Percentiles rank a stretch among this genome's conserved stretches.
Conservation (phyloP, 768 basidiomycete species). For the Tylopilus cervinicoccineus region DNA sequence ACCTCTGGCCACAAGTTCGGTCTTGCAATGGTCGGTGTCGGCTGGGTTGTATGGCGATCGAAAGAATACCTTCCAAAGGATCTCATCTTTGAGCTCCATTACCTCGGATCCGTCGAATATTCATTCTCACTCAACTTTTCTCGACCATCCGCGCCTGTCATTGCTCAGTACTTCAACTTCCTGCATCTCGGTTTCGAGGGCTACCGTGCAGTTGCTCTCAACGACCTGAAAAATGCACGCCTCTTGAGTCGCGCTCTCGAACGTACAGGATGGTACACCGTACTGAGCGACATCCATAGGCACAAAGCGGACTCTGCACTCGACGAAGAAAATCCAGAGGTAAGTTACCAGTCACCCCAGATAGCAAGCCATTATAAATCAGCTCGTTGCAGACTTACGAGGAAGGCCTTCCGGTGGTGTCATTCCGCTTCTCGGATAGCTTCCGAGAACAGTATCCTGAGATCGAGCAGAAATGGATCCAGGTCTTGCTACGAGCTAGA, state of each 20-base stretch:
- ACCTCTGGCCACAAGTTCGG: slow-evolving; percentile 63
- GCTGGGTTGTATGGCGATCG: slow-evolving; percentile 62
- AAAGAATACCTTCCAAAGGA: slow-evolving; percentile 59
- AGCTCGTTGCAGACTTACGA: slow-evolving; percentile 34
- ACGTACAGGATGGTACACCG: slow-evolving; percentile 46
- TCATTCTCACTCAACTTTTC: slow-evolving; percentile 66
- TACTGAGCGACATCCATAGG: slow-evolving; percentile 54
- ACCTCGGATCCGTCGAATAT: slow-evolving; percentile 61
- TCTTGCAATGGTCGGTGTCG: slow-evolving; percentile 53
- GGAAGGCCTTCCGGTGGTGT: slow-evolving; percentile 50
- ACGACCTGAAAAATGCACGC: slow-evolving; percentile 58
- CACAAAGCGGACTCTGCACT: slow-evolving; percentile 29
- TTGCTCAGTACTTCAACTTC: slow-evolving; percentile 63
- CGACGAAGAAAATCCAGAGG: slow-evolving; percentile 57
- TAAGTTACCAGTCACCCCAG: slow-evolving; percentile 21
- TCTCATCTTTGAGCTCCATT: slow-evolving; percentile 61
- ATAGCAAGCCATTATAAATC: neutral
- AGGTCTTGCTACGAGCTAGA: slow-evolving; percentile 43
- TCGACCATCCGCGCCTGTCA: slow-evolving; percentile 56
- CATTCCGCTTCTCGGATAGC: slow-evolving; percentile 52
- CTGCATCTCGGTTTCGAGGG: slow-evolving; percentile 57
- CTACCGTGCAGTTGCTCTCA: slow-evolving; percentile 43
- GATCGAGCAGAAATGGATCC: slow-evolving; percentile 57
- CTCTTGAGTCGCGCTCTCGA: slow-evolving; percentile 63
- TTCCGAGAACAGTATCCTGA: slow-evolving; percentile 51